A percentile compares a stretch with the other conserved stretches of the same genome.
Conservation (phyloP, 2,329 filamentous ascomycete species). For the Leptodontidium sp. region DNA sequence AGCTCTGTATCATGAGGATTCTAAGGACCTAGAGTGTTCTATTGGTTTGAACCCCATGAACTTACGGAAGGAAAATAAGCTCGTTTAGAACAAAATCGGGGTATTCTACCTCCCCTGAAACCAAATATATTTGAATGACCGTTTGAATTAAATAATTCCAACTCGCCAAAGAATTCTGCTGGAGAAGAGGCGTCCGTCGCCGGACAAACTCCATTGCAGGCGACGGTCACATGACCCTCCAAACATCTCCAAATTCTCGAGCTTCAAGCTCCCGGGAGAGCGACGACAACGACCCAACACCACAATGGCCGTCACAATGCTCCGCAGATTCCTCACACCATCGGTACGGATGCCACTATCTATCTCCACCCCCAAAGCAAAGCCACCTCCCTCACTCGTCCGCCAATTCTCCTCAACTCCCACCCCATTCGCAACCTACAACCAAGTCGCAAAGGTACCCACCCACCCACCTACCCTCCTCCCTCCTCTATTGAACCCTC, state of each 20-base stretch:
- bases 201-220: no score
- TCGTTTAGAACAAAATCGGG: no score
- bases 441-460: constrained; percentile 44
- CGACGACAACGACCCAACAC: constrained; percentile 16
- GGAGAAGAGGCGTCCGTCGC: neutral
- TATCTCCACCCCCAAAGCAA: constrained; percentile 19
- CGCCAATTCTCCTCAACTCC: constrained; percentile 45
- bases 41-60: no score
- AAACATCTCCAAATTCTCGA: constrained; percentile 6
- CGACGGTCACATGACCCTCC: constrained; percentile 13
- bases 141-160: no score
- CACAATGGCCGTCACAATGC: constrained; percentile 41
- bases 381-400: constrained; percentile 20
- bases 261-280: neutral
- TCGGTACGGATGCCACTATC: constrained; percentile 36
- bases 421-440: constrained; percentile 43
- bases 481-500: neutral
- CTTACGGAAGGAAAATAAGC: no score
- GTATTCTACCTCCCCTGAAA: no score
- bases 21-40: no score
- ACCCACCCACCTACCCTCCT: neutral
- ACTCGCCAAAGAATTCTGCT: neutral
- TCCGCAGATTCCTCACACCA: constrained; percentile 40
- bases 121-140: no score
- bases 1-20: no score